Evolutionary conservation across 352 stramenopile species (phyloP).

Genomic region (Pythium oligandrum): DNA sequence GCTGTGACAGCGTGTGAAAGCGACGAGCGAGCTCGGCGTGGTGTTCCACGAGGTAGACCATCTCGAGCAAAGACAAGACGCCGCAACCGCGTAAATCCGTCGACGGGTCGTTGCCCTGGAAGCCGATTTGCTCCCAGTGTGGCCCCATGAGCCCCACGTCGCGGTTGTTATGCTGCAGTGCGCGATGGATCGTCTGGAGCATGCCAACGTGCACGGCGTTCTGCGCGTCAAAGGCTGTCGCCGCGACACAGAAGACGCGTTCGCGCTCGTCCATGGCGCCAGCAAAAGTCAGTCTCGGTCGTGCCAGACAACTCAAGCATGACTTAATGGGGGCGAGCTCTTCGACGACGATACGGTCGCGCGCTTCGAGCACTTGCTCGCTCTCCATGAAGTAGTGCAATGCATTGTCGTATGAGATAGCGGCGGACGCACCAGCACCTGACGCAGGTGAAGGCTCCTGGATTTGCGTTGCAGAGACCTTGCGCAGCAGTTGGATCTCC

Average conservation of each 20-base stretch:
- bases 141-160: constrained; percentile 48
- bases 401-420: constrained; percentile 17
- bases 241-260: constrained; percentile 69
- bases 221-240: constrained; percentile 37
- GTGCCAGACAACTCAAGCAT: constrained; percentile 59
- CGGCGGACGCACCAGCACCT: constrained; percentile 24
- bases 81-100: constrained; percentile 86
- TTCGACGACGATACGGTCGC: constrained; percentile 52
- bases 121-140: constrained; percentile 88
- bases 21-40: constrained; percentile 45
- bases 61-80: constrained; percentile 82
- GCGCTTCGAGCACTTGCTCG: constrained; percentile 12
- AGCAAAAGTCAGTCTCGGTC: constrained; percentile 46
- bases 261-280: constrained; percentile 58
- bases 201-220: constrained; percentile 45
- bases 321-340: constrained; percentile 30
- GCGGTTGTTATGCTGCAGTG: constrained; percentile 23
- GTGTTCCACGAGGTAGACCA: constrained; percentile 71
- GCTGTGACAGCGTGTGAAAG: constrained; percentile 44
- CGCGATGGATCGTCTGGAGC: constrained; percentile 65
- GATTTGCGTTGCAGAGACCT: constrained; percentile 2
- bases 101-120: constrained; percentile 83
- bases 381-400: constrained; percentile 15
- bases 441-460: constrained; percentile 1
- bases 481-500: constrained; percentile 40